These are phyloP conservation scores for Somion occarium DNA, from an alignment of 1,284 basidiomycete species.

Conservation along the genomic window DNA sequence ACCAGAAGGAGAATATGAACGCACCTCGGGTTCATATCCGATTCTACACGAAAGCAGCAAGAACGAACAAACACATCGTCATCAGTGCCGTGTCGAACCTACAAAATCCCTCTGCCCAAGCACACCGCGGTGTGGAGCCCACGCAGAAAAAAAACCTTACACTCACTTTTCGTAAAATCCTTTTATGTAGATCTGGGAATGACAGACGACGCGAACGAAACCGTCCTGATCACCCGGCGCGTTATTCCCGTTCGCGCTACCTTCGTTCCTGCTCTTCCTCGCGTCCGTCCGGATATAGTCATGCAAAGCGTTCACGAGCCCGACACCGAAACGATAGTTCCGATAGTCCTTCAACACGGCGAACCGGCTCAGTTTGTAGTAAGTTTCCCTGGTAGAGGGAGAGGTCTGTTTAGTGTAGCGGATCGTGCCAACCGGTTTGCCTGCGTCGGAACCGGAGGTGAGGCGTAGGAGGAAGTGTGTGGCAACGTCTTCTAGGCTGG, in stretches of 20 bases:
- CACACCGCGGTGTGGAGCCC: not conserved
- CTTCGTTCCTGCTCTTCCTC: slow-evolving; percentile 1
- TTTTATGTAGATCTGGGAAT: slow-evolving; percentile 68
- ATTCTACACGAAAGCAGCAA: slow-evolving; percentile 39
- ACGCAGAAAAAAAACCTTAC: not conserved
- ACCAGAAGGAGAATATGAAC: slow-evolving; percentile 23
- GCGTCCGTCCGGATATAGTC: slow-evolving; percentile 45
- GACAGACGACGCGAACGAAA: slow-evolving; percentile 41
- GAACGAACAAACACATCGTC: not conserved
- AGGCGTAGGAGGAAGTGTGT: slow-evolving; percentile 70
- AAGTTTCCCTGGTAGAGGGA: slow-evolving; percentile 17
- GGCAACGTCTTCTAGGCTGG: slow-evolving; percentile 54
- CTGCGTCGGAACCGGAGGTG: slow-evolving; percentile 36
- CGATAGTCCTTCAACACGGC: slow-evolving; percentile 66
- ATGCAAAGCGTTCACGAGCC: slow-evolving; percentile 58
- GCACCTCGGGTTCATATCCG: slow-evolving; percentile 65
- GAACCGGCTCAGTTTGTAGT: slow-evolving; percentile 69
- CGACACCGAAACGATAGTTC: slow-evolving; percentile 53
- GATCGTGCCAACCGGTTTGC: slow-evolving; percentile 65
- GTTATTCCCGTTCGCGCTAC: not conserved
- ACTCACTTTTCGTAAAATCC: slow-evolving; percentile 72
- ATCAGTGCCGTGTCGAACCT: not conserved
- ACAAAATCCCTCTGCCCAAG: not conserved
- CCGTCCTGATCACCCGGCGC: slow-evolving; percentile 19
- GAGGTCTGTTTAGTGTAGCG: slow-evolving; percentile 31